Percentiles rank a stretch among this genome's conserved stretches.
Conservation (phyloP, 1,139 yeast genomes). For the Spathaspora sp. region DNA sequence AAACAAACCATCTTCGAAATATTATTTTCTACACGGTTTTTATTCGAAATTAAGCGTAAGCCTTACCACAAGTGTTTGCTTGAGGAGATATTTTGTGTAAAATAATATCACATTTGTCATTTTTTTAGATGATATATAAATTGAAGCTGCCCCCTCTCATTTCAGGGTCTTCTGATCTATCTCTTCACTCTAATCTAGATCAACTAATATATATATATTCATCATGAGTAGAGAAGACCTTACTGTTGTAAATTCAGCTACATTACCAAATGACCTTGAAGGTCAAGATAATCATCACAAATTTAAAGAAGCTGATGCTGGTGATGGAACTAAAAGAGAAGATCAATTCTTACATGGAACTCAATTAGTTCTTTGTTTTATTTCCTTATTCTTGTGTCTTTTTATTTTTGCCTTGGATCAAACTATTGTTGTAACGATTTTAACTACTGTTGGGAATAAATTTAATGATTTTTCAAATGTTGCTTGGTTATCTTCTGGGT, state of each 20-base stretch:
- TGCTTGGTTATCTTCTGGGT: constrained; percentile 65
- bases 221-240: not conserved
- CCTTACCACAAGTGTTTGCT: not conserved
- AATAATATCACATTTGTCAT: not conserved
- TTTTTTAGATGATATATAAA: constrained; percentile 1
- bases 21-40: not conserved
- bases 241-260: not conserved
- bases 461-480: constrained; percentile 49
- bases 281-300: constrained; percentile 8
- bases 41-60: not conserved
- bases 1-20: not conserved
- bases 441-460: constrained; percentile 37
- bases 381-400: constrained; percentile 29
- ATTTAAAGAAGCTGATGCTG: constrained; percentile 43
- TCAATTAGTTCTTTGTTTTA: constrained; percentile 25
- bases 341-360: constrained; percentile 37
- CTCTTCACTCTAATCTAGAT: not conserved
- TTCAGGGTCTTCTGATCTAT: not conserved
- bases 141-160: not conserved
- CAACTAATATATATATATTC: not conserved
- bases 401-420: constrained; percentile 42
- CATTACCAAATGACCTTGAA: not conserved
- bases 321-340: constrained; percentile 42
- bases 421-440: constrained; percentile 38
- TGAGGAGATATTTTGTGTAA: not conserved